phyloP scores from a whole-genome alignment of 768 basidiomycete genomes.

The Leccinum broughii region DNA sequence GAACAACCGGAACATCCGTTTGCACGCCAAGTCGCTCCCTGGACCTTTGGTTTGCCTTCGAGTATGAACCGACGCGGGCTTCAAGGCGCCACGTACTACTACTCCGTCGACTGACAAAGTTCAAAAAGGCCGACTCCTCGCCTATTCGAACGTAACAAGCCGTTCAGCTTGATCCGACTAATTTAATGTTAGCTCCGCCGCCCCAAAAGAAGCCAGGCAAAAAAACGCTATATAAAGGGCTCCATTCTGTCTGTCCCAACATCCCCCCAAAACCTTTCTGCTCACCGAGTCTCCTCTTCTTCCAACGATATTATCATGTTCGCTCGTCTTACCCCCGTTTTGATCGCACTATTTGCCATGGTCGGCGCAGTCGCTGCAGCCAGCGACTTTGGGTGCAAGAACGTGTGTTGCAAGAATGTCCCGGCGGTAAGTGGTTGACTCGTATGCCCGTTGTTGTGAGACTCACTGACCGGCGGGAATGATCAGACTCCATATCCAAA shows the following conservation, averaged over 20 bases:
- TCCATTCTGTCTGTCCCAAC: not conserved
- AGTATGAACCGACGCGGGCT: too few relatives aligned
- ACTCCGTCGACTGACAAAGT: too few relatives aligned
- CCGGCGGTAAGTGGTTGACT: not conserved
- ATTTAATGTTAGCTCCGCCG: not conserved
- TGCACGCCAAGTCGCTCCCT: too few relatives aligned
- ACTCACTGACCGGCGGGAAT: not conserved
- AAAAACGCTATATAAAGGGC: not conserved
- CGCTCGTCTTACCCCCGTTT: slow-evolving; percentile 1
- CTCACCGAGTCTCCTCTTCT: not conserved
- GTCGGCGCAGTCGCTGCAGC: not conserved
- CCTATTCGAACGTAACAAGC: too few relatives aligned
- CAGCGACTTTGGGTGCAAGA: too few relatives aligned
- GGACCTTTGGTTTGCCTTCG: too few relatives aligned
- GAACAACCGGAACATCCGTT: too few relatives aligned
- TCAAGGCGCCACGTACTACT: too few relatives aligned
- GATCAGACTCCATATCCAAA: not conserved
- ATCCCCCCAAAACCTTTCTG: not conserved
- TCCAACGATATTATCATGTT: slow-evolving; percentile 6
- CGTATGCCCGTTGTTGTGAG: too few relatives aligned
- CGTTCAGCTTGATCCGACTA: not conserved
- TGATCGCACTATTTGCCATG: not conserved
- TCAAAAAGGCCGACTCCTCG: too few relatives aligned
- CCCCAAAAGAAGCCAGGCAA: not conserved
- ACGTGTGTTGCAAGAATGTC: slow-evolving; percentile 1